Conservation (phyloP, 306 rosid genomes). For the cucumber (Cucumis sativus) region DNA sequence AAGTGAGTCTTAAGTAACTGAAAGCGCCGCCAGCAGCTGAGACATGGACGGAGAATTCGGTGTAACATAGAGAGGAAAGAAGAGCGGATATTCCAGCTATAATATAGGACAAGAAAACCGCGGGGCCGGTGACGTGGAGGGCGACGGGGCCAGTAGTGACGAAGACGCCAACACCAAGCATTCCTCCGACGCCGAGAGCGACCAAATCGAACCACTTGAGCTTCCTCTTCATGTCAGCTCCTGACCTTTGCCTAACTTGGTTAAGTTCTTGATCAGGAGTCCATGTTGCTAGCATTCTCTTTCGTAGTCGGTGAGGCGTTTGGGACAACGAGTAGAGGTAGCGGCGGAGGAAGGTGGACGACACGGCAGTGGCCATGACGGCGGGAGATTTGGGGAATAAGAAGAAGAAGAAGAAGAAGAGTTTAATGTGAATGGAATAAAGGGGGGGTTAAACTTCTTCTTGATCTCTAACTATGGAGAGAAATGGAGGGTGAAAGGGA, state of each 20-base stretch:
- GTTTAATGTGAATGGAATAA: not conserved
- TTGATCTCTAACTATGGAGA: not conserved
- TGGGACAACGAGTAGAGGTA: conserved; percentile 61
- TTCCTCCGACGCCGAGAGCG: conserved; percentile 89
- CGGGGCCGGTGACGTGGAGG: conserved; percentile 48
- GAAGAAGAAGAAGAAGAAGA: not conserved
- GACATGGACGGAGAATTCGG: conserved; percentile 84
- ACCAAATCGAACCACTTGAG: conserved; percentile 72
- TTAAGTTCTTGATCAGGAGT: conserved; percentile 83
- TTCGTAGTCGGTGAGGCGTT: conserved; percentile 70
- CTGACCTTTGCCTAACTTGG: conserved; percentile 82
- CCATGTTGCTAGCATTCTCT: conserved; percentile 87
- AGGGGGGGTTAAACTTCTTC: not conserved
- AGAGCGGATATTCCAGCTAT: conserved; percentile 84
- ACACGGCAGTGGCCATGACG: conserved; percentile 15
- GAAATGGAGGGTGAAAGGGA: not conserved
- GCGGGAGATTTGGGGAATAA: not conserved
- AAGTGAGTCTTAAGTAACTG: conserved; percentile 75
- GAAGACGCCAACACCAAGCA: conserved; percentile 95
- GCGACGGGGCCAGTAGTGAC: conserved; percentile 84
- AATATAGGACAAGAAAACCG: conserved; percentile 74
- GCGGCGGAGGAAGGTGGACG: conserved; percentile 26
- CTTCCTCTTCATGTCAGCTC: conserved; percentile 83
- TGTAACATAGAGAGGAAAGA: conserved; percentile 79
- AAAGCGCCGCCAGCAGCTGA: conserved; percentile 98